Evolutionary conservation across 768 basidiomycete genomes (phyloP).

Genomic region (Tylopilus subfusipes): DNA sequence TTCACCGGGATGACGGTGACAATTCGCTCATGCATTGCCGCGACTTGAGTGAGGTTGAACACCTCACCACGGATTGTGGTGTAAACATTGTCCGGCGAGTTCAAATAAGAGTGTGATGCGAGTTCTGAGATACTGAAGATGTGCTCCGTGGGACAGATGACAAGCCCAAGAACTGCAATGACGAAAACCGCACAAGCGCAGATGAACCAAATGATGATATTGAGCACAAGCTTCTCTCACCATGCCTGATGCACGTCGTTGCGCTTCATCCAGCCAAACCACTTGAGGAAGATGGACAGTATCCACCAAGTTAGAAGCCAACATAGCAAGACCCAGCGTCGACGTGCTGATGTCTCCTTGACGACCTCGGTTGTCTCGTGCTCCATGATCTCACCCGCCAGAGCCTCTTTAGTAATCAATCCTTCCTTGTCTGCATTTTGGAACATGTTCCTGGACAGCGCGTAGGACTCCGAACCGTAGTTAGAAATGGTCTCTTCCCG

Average conservation of each 20-base stretch:
- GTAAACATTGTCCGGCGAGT: conserved; percentile 71
- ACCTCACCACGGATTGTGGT: conserved; percentile 90
- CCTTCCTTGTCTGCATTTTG: conserved; percentile 73
- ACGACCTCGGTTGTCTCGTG: conserved; percentile 86
- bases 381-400: conserved; percentile 83
- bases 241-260: conserved; percentile 92
- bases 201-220: conserved; percentile 93
- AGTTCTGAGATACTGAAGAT: conserved; percentile 82
- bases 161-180: conserved; percentile 77
- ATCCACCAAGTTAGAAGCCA: conserved; percentile 93
- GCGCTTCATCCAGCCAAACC: conserved; percentile 90
- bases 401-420: conserved; percentile 72
- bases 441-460: conserved; percentile 96
- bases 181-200: conserved; percentile 90
- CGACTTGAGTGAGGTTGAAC: conserved; percentile 76
- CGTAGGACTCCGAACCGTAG: conserved; percentile 89
- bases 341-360: conserved; percentile 75
- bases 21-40: conserved; percentile 59
- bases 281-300: conserved; percentile 64
- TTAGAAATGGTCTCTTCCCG: conserved; percentile 77
- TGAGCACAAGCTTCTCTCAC: conserved; percentile 94
- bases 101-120: conserved; percentile 57
- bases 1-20: conserved; percentile 75
- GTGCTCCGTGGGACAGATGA: conserved; percentile 95
- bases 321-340: conserved; percentile 84